Evolutionary conservation across 352 stramenopile species (phyloP).

Genomic region (Globisporangium nagaii): DNA sequence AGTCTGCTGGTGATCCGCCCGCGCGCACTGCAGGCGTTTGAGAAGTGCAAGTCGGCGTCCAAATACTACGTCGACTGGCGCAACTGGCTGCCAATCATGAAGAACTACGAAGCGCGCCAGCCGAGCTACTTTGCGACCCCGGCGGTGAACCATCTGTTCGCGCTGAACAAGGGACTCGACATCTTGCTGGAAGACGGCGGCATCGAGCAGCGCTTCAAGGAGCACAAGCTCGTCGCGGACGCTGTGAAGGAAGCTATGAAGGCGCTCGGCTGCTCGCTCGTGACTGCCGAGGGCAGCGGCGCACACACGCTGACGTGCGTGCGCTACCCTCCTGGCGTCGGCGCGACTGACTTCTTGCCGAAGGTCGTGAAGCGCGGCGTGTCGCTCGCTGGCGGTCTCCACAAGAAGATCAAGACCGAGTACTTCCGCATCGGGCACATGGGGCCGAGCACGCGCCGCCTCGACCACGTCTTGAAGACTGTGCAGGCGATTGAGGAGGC

Average conservation of each 20-base stretch:
- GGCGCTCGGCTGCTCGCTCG: slow-evolving; percentile 51
- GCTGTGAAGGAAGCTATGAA: slow-evolving; percentile 67
- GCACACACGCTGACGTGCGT: slow-evolving; percentile 75
- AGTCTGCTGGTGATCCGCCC: slow-evolving; percentile 63
- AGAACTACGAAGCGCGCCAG: slow-evolving; percentile 74
- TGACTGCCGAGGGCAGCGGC: slow-evolving; percentile 39
- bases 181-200: slow-evolving; percentile 69
- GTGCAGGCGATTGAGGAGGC: slow-evolving; percentile 66
- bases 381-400: slow-evolving; percentile 63
- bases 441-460: slow-evolving; percentile 63
- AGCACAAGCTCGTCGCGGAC: slow-evolving; percentile 52
- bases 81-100: slow-evolving; percentile 82
- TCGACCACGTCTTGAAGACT: slow-evolving; percentile 74
- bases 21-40: slow-evolving; percentile 57
- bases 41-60: slow-evolving; percentile 40
- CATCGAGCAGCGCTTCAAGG: slow-evolving; percentile 72
- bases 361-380: slow-evolving; percentile 69
- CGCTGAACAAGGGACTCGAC: slow-evolving; percentile 56
- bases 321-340: slow-evolving; percentile 61
- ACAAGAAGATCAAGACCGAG: slow-evolving; percentile 80
- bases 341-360: slow-evolving; percentile 59
- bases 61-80: slow-evolving; percentile 80
- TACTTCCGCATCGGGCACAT: slow-evolving; percentile 86
- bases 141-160: slow-evolving; percentile 76
- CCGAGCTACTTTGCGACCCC: slow-evolving; percentile 75